phyloP scores from a whole-genome alignment of 257 asterid species.

The Handroanthus guayacan region DNA sequence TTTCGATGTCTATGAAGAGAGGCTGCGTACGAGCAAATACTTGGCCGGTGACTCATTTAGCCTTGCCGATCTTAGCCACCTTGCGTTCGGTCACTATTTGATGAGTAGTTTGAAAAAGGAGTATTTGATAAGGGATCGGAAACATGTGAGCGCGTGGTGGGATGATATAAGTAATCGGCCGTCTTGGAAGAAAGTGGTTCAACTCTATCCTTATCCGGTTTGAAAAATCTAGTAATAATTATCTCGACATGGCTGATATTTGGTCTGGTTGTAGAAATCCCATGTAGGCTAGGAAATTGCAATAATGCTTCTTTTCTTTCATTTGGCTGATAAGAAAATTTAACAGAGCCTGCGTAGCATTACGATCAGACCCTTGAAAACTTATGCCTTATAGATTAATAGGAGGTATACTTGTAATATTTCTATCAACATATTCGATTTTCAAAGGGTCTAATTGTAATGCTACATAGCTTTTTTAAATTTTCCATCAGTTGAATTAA shows the following conservation, averaged over 20 bases:
- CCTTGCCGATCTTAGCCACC: slow-evolving; percentile 62
- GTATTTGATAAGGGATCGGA: slow-evolving; percentile 51
- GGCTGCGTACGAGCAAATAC: slow-evolving; percentile 51
- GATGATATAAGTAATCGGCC: slow-evolving; percentile 57
- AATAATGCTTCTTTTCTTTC: too few relatives aligned
- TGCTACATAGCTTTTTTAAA: too few relatives aligned
- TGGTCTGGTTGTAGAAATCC: too few relatives aligned
- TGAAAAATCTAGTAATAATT: not conserved
- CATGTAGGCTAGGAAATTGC: too few relatives aligned
- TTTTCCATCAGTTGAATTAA: too few relatives aligned
- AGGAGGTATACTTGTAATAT: too few relatives aligned
- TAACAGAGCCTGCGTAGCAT: too few relatives aligned
- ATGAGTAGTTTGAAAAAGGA: slow-evolving; percentile 37
- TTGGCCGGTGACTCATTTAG: slow-evolving; percentile 57
- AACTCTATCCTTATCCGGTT: slow-evolving; percentile 36
- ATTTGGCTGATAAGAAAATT: too few relatives aligned
- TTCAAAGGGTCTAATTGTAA: too few relatives aligned
- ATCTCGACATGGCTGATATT: not conserved
- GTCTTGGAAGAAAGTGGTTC: slow-evolving; percentile 50
- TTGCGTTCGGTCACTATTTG: slow-evolving; percentile 46
- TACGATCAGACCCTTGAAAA: too few relatives aligned
- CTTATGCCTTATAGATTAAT: too few relatives aligned
- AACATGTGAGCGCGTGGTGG: slow-evolving; percentile 61
- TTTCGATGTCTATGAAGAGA: slow-evolving; percentile 55
- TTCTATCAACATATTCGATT: too few relatives aligned